Evolutionary conservation across 2,329 filamentous ascomycete genomes (phyloP), one percentile per base, ranked within the genome.

Genomic region (Xylaria sp.): DNA sequence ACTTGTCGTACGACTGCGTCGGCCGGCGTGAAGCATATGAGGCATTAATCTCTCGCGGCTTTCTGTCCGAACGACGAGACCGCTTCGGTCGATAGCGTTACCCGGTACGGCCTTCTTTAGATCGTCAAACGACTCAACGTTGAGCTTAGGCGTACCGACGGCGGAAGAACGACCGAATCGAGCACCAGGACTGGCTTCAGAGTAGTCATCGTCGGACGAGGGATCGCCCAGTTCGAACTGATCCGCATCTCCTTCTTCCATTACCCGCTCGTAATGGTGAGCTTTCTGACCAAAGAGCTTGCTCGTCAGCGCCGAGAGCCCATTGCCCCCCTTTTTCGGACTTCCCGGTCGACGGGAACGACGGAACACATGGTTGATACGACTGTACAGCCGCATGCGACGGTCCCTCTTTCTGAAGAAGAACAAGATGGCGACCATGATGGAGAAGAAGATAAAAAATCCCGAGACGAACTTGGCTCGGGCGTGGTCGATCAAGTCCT

Each of bases 381-480:
- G 84, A 64, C 81, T 76, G 63, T 83, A 83, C 5, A 89, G 68
- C 1, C 84, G 79, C 66, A 80, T 79, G 56, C 91, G 83, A 54
- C 91, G 83, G 62, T 94, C 91, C 57, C 90, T 87, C 60, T 91
- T 92, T 63, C 90, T 85, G 65, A 96, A 82, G 58, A 96, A 78
- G 71, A 90, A 93, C 6, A 80, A 78, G 16, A 89, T 79, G 35
- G 92, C 74, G 18, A 88, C 68, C 30, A 96, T 67, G 60, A 96
- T 82, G 37, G 94, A 66, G 13, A 96, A 67, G 70, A 97, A 87
- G n/a, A 93, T 77, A 16, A 96, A 71, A 58, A 96, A 81, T 0
- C 90, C 87, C 0, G 90, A 88, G 2, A 89, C 83, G 0, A 89
- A 85, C 62, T 84, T 86, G 0, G 87, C 82, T 50, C 87, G 83